These are phyloP conservation scores for Tothia fuscella DNA, from an alignment of 2,329 filamentous ascomycete species.

Conservation along the genomic window DNA sequence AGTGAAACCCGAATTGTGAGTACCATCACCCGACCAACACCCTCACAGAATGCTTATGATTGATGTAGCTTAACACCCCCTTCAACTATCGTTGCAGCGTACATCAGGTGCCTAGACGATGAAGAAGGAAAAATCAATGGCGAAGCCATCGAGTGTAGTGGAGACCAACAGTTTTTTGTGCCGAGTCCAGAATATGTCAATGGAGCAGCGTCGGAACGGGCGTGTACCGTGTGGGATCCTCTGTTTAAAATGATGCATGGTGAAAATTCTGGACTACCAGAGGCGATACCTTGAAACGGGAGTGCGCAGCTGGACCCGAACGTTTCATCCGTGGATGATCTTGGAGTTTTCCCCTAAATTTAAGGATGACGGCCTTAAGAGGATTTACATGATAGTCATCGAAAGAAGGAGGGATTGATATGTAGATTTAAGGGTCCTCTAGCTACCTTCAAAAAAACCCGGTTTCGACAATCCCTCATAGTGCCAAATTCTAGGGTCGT, in stretches of 20 bases:
- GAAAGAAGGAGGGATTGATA: neutral
- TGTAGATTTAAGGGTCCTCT: neutral
- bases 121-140: conserved; percentile 31
- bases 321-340: neutral
- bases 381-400: neutral
- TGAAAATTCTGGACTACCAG: neutral
- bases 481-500: too few relatives aligned
- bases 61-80: conserved; percentile 30
- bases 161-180: conserved; percentile 29
- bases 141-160: conserved; percentile 34
- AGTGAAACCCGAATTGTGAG: conserved; percentile 26
- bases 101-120: conserved; percentile 35
- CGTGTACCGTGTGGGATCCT: conserved; percentile 35
- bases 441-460: neutral
- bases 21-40: too few relatives aligned
- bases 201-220: conserved; percentile 30
- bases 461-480: neutral
- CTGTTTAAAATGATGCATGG: conserved; percentile 3
- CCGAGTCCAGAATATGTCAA: conserved; percentile 28
- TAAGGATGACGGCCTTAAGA: too few relatives aligned
- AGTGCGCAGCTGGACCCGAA: neutral
- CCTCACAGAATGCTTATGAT: too few relatives aligned
- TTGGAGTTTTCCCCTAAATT: neutral
- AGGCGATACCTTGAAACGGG: conserved; percentile 6
- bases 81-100: conserved; percentile 34